phyloP scores from a whole-genome alignment of 2,329 filamentous ascomycete genomes.

The Esteya vermicola region DNA sequence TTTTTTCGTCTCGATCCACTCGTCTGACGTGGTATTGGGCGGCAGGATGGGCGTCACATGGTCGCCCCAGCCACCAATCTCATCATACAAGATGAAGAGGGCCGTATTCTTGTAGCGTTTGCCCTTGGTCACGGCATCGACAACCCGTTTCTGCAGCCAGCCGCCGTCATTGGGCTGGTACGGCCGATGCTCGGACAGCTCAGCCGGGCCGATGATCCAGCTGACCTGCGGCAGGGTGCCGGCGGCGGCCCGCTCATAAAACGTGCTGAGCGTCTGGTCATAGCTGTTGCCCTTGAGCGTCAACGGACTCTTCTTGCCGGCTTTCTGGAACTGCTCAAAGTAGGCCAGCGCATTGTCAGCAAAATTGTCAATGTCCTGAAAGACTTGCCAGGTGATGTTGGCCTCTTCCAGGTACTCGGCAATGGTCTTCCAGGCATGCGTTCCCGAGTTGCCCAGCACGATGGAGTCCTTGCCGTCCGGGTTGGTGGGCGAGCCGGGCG shows the following conservation, averaged over 20 bases:
- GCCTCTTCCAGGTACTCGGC: constrained; percentile 26
- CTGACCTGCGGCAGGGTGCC: constrained; percentile 30
- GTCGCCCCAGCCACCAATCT: constrained; percentile 14
- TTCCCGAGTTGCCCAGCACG: constrained; percentile 35
- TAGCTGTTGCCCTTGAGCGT: constrained; percentile 24
- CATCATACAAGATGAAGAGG: constrained; percentile 28
- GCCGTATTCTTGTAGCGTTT: constrained; percentile 32
- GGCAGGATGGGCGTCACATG: constrained; percentile 31
- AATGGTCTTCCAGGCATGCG: constrained; percentile 31
- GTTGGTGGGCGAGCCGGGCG: constrained; percentile 25
- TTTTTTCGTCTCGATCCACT: constrained; percentile 26
- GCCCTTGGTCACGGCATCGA: constrained; percentile 33
- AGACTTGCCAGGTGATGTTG: constrained; percentile 29
- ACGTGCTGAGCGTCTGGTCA: not conserved
- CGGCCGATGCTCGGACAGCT: constrained; percentile 38
- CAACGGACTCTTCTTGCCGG: constrained; percentile 19
- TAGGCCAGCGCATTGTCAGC: constrained; percentile 32
- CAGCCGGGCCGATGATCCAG: constrained; percentile 30
- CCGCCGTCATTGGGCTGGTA: constrained; percentile 37
- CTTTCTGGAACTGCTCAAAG: constrained; percentile 30
- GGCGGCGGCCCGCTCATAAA: constrained; percentile 26
- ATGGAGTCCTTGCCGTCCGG: constrained; percentile 24
- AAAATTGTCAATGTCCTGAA: constrained; percentile 28
- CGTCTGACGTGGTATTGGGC: constrained; percentile 25
- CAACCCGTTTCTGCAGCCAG: constrained; percentile 38